Percentiles rank a stretch among this genome's conserved stretches.
Conservation (phyloP, 2,329 filamentous ascomycete genomes). For the Penicillium italicum region DNA sequence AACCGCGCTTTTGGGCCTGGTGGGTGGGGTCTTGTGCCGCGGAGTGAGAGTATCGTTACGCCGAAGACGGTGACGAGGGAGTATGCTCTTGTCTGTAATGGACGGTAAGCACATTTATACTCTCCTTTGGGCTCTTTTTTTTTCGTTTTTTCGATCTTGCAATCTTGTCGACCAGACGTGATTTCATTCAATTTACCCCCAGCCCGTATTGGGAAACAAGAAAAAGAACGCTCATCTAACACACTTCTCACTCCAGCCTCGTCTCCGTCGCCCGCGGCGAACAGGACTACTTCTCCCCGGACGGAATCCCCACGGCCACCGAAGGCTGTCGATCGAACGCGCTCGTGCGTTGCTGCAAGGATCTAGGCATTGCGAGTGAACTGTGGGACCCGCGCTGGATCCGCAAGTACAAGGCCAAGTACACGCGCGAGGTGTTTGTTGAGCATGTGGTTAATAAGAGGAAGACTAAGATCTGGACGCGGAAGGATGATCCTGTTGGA, state of each 20-base stretch:
- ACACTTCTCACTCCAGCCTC: constrained; percentile 54
- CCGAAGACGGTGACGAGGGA: constrained; percentile 78
- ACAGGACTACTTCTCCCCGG: constrained; percentile 85
- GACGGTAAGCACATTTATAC: constrained; percentile 57
- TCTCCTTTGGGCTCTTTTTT: background rate
- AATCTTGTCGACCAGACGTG: background rate
- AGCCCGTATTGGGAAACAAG: no score
- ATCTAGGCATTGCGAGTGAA: constrained; percentile 89
- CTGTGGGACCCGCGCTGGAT: constrained; percentile 96
- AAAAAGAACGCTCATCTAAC: background rate
- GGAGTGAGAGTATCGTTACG: constrained; percentile 81
- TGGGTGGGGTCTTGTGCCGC: constrained; percentile 88
- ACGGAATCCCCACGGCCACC: constrained; percentile 87
- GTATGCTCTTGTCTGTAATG: constrained; percentile 85
- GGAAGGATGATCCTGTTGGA: constrained; percentile 73
- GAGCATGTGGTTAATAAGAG: constrained; percentile 86
- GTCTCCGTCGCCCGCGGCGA: constrained; percentile 91
- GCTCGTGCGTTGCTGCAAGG: constrained; percentile 97
- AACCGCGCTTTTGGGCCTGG: constrained; percentile 91
- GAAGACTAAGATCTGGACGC: constrained; percentile 79
- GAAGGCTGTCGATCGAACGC: constrained; percentile 98
- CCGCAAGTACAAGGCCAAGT: constrained; percentile 69
- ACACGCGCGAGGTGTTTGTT: constrained; percentile 79
- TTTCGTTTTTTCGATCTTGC: background rate
- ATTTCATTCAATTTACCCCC: background rate